Conservation (phyloP, 1,284 basidiomycete genomes). For the Pseudozyma sp. region DNA sequence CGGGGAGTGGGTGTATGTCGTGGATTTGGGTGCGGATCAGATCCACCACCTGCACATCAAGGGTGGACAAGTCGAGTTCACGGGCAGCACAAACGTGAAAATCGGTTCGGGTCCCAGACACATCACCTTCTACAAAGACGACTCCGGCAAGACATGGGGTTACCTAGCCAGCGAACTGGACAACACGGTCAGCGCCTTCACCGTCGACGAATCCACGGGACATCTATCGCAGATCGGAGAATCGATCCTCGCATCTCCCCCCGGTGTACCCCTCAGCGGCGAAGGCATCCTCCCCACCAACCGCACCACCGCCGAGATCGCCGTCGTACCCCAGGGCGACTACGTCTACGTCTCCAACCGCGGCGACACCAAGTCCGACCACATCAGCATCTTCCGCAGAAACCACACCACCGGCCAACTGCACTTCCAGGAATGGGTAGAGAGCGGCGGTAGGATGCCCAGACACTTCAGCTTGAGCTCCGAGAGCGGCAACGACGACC, state of each 20-base stretch:
- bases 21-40: slow-evolving; percentile 58
- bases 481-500: slow-evolving; percentile 17
- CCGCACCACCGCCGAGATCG: slow-evolving; percentile 58
- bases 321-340: slow-evolving; percentile 42
- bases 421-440: slow-evolving; percentile 38
- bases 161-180: slow-evolving; percentile 58
- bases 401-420: slow-evolving; percentile 26
- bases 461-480: slow-evolving; percentile 49
- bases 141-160: slow-evolving; percentile 7
- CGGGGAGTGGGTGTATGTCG: slow-evolving; percentile 52
- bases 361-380: slow-evolving; percentile 51
- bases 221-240: slow-evolving; percentile 21
- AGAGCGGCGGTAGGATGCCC: slow-evolving; percentile 49
- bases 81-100: slow-evolving; percentile 25
- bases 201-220: slow-evolving; percentile 21
- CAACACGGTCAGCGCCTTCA: slow-evolving; percentile 48
- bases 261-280: slow-evolving; percentile 42
- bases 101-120: slow-evolving; percentile 45
- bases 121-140: slow-evolving; percentile 37
- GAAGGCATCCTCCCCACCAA: slow-evolving; percentile 34
- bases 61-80: slow-evolving; percentile 14
- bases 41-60: slow-evolving; percentile 45
- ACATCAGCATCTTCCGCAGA: slow-evolving; percentile 51
- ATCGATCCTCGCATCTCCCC: slow-evolving; percentile 42
- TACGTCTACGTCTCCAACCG: slow-evolving; percentile 55